These are phyloP conservation scores for Orbilia ellipsospora DNA, from an alignment of 2,329 filamentous ascomycete genomes.

Conservation along the genomic window DNA sequence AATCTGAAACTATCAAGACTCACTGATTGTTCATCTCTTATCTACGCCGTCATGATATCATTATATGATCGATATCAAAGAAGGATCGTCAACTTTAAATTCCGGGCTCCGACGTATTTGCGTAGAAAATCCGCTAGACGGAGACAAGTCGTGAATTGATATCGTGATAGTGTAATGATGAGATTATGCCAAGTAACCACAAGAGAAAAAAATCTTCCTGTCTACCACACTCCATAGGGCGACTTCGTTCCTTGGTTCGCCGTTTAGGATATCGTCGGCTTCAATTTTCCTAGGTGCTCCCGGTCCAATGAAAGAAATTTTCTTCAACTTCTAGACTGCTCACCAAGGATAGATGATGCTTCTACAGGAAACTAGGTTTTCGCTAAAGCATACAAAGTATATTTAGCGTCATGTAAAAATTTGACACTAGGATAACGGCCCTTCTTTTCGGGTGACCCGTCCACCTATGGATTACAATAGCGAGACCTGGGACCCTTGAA, in stretches of 20 bases:
- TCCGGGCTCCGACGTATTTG: neutral
- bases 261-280: slow-evolving; percentile 53
- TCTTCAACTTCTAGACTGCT: neutral
- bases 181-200: slow-evolving; percentile 20
- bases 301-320: slow-evolving; percentile 21
- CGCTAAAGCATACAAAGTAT: slow-evolving; percentile 47
- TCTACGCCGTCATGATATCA: neutral
- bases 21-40: neutral
- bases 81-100: too few relatives aligned
- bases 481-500: slow-evolving; percentile 17
- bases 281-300: slow-evolving; percentile 7
- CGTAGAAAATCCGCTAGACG: neutral
- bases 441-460: slow-evolving; percentile 27
- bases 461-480: slow-evolving; percentile 3
- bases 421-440: slow-evolving; percentile 18
- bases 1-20: neutral
- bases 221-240: slow-evolving; percentile 21
- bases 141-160: too few relatives aligned
- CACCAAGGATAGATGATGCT: neutral
- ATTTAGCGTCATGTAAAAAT: slow-evolving; percentile 39
- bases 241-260: slow-evolving; percentile 49
- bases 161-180: slow-evolving; percentile 6
- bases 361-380: slow-evolving; percentile 34
- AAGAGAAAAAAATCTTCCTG: slow-evolving; percentile 24
- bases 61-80: too few relatives aligned